Evolutionary conservation across 805 yeast genomes (phyloP).

Genomic region (Schwanniomyces sp.): DNA sequence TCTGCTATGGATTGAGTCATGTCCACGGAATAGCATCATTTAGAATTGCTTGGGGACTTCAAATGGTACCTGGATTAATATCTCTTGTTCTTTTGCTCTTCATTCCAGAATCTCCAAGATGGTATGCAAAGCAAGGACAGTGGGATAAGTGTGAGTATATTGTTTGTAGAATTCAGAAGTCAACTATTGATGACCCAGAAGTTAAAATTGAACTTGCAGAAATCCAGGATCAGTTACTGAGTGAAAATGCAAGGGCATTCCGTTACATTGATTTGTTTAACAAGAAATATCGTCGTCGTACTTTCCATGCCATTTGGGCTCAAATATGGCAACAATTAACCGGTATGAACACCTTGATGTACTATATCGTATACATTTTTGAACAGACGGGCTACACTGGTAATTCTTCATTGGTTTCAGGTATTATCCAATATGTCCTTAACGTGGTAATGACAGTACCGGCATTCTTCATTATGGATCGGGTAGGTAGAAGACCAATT

Average conservation of each 20-base stretch:
- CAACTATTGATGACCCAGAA: slow-evolving; percentile 21
- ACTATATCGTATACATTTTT: slow-evolving; percentile 60
- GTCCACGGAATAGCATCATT: slow-evolving; percentile 42
- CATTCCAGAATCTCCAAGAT: slow-evolving; percentile 49
- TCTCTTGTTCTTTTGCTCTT: slow-evolving; percentile 35
- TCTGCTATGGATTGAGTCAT: slow-evolving; percentile 45
- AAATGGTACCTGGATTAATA: slow-evolving; percentile 37
- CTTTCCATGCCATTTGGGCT: slow-evolving; percentile 51
- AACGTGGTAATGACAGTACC: slow-evolving; percentile 60
- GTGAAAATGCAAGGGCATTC: slow-evolving; percentile 47
- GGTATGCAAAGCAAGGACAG: slow-evolving; percentile 43
- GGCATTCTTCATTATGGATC: slow-evolving; percentile 58
- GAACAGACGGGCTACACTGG: slow-evolving; percentile 58
- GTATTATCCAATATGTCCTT: slow-evolving; percentile 59
- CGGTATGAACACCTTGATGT: slow-evolving; percentile 64
- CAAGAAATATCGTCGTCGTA: slow-evolving; percentile 49
- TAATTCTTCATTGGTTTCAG: slow-evolving; percentile 49
- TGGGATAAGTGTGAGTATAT: slow-evolving; percentile 43
- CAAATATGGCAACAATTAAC: slow-evolving; percentile 61
- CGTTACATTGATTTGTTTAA: slow-evolving; percentile 51
- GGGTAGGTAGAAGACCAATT: slow-evolving; percentile 65
- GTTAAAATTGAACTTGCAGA: slow-evolving; percentile 58
- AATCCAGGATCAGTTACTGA: slow-evolving; percentile 53
- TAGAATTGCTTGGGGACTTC: slow-evolving; percentile 46
- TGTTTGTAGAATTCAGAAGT: slow-evolving; percentile 28